Conservation (phyloP, 768 basidiomycete genomes). For the Mycena latifolia region DNA sequence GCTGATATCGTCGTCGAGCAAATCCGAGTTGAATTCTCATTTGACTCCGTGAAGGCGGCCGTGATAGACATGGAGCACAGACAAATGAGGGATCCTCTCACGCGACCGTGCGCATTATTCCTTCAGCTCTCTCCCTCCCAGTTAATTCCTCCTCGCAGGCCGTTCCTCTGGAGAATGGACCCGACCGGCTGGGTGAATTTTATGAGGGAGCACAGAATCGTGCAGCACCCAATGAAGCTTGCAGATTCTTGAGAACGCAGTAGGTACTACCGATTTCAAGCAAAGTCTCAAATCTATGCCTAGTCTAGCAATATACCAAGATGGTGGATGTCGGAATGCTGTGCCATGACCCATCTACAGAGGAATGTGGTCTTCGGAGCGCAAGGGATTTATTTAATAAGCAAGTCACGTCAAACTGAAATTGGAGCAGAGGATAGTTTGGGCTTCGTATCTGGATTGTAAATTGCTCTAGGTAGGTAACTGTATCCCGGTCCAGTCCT, state of each 20-base stretch:
- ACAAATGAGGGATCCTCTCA: not conserved
- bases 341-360: too few species aligned
- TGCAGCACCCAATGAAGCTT: not conserved
- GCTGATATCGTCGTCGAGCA: slow-evolving; percentile 5
- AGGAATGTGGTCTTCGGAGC: too few species aligned
- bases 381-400: too few species aligned
- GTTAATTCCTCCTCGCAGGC: not conserved
- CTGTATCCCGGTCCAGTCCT: too few species aligned
- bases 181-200: slow-evolving; percentile 1
- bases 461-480: too few species aligned
- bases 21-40: slow-evolving; percentile 1
- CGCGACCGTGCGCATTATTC: slow-evolving; percentile 11
- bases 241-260: not conserved
- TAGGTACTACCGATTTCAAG: too few species aligned
- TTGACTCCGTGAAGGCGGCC: not conserved
- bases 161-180: slow-evolving; percentile 10
- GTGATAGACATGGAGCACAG: slow-evolving; percentile 3
- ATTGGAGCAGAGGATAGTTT: too few species aligned
- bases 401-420: too few species aligned
- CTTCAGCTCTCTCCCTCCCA: not conserved
- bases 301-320: too few species aligned
- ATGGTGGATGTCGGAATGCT: too few species aligned
- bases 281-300: too few species aligned
- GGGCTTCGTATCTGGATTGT: too few species aligned
- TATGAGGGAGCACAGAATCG: not conserved